Evolutionary conservation across 2,329 filamentous ascomycete species (phyloP), one percentile per base, ranked within the genome.

Genomic region (Dothidotthia symphoricarpi): DNA sequence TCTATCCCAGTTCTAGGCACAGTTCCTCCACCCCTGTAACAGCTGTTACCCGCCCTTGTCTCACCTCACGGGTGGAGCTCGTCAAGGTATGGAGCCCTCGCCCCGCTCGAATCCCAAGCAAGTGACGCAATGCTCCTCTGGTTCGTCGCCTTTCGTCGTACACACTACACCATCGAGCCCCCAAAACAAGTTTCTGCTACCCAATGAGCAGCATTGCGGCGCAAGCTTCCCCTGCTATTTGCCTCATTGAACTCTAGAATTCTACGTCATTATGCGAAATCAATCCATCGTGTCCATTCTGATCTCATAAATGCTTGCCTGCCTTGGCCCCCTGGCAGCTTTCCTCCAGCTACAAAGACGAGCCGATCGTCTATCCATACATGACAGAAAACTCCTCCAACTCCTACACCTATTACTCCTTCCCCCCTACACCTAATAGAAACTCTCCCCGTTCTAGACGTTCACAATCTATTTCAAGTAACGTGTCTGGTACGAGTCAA

Each of bases 371-470:
- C 60, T 59, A 61, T 51, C 53, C 57, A 66, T 72, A 70, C 64
- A 75, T 75, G 72, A 70, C 69, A 57, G 68, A 67, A 58, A 69
- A 72, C 51, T 69, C 69, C 35, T 65, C 64, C 46, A 66, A 67
- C 53, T 67, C 66, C 52, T 75, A 75, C 69, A 68, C 69, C 37
- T 75, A 74, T 61, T 75, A 74, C 59, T 74, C 72, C 45, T 75
- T 75, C 43, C 72, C 72, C 55, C 71, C 69, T 36, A 74, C 72
- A 31, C 71, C 72, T 37, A 73, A 66, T 48, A 65, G 70, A 57
- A 60, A 62, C 47, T 66, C 63, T 47, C 61, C 63, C 51, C 61
- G 59, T 39, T 64, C 59, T 33, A 45, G 45, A 39, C 61, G 62
- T 39, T 66, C 63, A 49, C 58, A 54, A 53, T 72, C 72, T 19